These are phyloP conservation scores for Niveomyces coronatus DNA, from an alignment of 2,329 filamentous ascomycete species.

Conservation along the genomic window DNA sequence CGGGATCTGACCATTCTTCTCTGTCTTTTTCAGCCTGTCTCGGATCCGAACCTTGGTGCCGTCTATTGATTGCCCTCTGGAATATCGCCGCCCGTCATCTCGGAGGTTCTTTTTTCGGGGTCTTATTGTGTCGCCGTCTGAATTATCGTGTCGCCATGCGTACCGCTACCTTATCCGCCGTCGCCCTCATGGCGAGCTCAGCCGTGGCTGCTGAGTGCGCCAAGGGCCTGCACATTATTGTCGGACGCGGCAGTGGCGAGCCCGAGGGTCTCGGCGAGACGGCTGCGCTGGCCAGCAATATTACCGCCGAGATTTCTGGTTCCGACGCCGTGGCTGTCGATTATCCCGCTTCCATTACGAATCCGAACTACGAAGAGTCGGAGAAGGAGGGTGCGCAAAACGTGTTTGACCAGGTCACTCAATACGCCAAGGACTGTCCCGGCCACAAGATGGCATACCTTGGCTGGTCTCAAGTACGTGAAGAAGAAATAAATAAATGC, in stretches of 20 bases:
- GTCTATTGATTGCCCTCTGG: too few species aligned
- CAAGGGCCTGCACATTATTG: slow-evolving; percentile 29
- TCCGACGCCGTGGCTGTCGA: slow-evolving; percentile 24
- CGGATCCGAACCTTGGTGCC: too few species aligned
- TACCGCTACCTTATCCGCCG: slow-evolving; percentile 6
- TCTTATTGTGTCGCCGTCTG: neutral
- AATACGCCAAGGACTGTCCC: slow-evolving; percentile 26
- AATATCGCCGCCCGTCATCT: neutral
- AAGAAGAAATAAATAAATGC: neutral
- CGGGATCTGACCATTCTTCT: too few species aligned
- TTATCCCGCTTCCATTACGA: slow-evolving; percentile 27
- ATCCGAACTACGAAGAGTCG: slow-evolving; percentile 24
- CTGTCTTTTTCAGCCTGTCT: too few species aligned
- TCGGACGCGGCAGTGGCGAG: slow-evolving; percentile 29
- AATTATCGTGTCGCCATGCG: slow-evolving; percentile 1
- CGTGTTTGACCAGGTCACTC: slow-evolving; percentile 20
- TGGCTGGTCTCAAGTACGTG: slow-evolving; percentile 30
- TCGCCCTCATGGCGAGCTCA: slow-evolving; percentile 14
- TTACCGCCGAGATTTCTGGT: slow-evolving; percentile 23
- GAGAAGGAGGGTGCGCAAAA: slow-evolving; percentile 23
- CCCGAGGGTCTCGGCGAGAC: slow-evolving; percentile 23
- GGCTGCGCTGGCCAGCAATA: slow-evolving; percentile 22
- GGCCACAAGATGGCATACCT: slow-evolving; percentile 30
- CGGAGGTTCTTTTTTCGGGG: neutral
- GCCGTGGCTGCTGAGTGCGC: slow-evolving; percentile 22